phyloP scores from a whole-genome alignment of 495 filamentous ascomycete species.

The Cercophora scortea region DNA sequence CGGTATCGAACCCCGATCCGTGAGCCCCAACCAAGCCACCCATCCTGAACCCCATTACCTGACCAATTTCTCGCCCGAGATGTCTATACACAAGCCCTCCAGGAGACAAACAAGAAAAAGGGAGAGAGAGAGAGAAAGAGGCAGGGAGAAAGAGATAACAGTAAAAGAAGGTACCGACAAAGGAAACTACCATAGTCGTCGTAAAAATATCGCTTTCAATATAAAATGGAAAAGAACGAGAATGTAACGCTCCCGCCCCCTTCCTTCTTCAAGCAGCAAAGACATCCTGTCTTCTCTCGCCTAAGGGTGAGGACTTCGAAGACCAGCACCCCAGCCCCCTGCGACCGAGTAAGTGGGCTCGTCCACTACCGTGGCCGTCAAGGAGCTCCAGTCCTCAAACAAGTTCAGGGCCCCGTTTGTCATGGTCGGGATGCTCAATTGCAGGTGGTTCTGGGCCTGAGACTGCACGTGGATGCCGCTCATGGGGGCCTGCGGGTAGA shows the following conservation, averaged over 20 bases:
- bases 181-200: too few species aligned
- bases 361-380: slow-evolving; percentile 20
- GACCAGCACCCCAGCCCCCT: slow-evolving; percentile 8
- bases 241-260: too few species aligned
- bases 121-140: neutral
- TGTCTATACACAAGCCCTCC: neutral
- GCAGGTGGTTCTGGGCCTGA: slow-evolving; percentile 1
- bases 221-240: too few species aligned
- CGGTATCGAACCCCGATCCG: too few species aligned
- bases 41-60: neutral
- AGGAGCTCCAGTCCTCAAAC: slow-evolving; percentile 24
- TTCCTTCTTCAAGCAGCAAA: too few species aligned
- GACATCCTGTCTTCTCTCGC: neutral
- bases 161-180: neutral
- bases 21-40: neutral
- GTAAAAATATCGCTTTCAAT: too few species aligned
- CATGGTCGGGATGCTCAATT: slow-evolving; percentile 2
- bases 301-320: neutral
- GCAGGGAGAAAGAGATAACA: neutral
- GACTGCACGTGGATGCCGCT: neutral
- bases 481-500: neutral
- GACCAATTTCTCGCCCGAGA: neutral
- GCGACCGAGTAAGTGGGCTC: slow-evolving; percentile 10
- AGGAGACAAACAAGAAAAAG: neutral
- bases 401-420: slow-evolving; percentile 25